Percentiles rank a stretch among this genome's conserved stretches.
phyloP scores from a whole-genome alignment of 257 asterid species.

The Nicotiana obtusifolia region DNA sequence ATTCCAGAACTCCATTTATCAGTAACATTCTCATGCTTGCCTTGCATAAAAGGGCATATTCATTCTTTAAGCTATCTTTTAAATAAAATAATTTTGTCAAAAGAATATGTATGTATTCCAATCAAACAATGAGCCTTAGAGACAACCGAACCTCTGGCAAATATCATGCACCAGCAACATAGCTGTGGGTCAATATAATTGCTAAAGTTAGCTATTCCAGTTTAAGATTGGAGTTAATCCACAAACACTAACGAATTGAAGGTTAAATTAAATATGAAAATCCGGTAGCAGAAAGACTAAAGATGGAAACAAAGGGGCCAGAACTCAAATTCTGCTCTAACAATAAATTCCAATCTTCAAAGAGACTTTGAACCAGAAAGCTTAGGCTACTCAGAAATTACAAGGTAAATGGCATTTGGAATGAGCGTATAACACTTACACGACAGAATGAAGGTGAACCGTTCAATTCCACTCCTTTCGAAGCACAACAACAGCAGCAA shows the following conservation, averaged over 20 bases:
- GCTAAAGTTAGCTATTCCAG: background rate
- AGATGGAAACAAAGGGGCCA: background rate
- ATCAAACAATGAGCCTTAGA: too few species aligned
- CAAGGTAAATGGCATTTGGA: conserved; percentile 11
- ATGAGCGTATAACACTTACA: conserved; percentile 38
- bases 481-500: conserved; percentile 74
- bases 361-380: background rate
- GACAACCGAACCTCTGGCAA: background rate
- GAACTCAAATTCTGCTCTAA: background rate
- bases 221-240: background rate
- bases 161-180: background rate
- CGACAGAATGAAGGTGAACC: conserved; percentile 46
- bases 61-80: background rate
- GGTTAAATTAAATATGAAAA: background rate
- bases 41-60: background rate
- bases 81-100: background rate
- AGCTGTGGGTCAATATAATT: too few species aligned
- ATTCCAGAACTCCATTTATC: background rate
- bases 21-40: background rate
- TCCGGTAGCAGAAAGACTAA: background rate
- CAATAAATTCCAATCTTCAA: background rate
- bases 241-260: background rate
- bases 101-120: background rate
- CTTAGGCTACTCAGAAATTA: background rate
- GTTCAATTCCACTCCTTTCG: conserved; percentile 31